Base-by-base conservation (phyloP, 1,139 yeast genomes). In the Taphrina confusa region DNA sequence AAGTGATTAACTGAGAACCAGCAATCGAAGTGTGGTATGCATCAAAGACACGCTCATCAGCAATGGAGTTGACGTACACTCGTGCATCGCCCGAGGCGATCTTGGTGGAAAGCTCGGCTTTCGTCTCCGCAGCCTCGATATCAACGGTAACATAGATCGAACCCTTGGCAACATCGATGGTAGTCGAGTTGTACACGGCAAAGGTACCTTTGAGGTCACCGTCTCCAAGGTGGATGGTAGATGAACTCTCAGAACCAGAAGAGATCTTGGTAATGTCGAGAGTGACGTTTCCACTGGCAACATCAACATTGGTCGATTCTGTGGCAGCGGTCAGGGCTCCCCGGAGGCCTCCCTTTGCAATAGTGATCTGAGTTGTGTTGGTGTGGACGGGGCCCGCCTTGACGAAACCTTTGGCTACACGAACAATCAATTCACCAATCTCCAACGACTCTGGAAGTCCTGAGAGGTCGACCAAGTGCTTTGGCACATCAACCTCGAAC, bases 151-250 rank as follows among this genome's bases (percentile, higher is more conserved):
- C 58, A 28, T 54, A 45, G 33, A 54, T 42, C 4, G 44, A 42
- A n/a, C 58, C 58, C 45, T 44, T 54, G 44, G 58, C 58, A 20
- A 54, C 51, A 25, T 54, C 58, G 28, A 54, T 34, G 2, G 58
- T 54, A 20, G 58, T 54, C 22, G 58, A 54, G 27, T 54, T 54
- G 58, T 33, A 54, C 28, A 54, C 45, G 3, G 51, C 16, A 37
- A 54, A 54, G 14, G 51, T 31, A 11, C 58, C 58, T 36, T 54
- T 54, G 36, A 54, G 44, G 18, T 54, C 45, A 4, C 58, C 58
- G n/a, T 31, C 34, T 2, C 51, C 58, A 18, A 54, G 34, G 20
- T 54, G 49, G 28, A 54, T 36, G 28, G 49, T 54, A 16, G 30
- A 20, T 4, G 58, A 40, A 5, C 58, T 51, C 42, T 28, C 36